Evolutionary conservation across 2,329 filamentous ascomycete genomes (phyloP), one percentile per base, ranked within the genome.

Genomic region (Talaromyces sp.): DNA sequence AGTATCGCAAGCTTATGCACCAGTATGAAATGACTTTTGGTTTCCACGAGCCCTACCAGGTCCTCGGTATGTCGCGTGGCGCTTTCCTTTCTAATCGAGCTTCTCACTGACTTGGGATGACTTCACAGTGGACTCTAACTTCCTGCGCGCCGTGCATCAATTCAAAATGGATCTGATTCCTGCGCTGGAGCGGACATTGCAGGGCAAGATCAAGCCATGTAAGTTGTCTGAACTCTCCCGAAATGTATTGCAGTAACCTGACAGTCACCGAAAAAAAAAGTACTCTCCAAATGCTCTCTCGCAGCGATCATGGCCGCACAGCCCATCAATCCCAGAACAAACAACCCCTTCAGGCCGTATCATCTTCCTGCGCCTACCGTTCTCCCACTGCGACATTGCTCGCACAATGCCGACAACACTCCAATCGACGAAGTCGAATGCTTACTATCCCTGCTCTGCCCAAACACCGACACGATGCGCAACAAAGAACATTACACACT

Each of bases 1-100:
- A 89, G 70, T 92, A 92, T 75, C 86, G 88, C 73, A 97, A 97
- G 87, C 87, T 97, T 71, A 96, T 99, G 88, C 89, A 92, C 78
- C 89, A 94, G 73, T 96, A 93, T 83, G 87, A 88, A 72, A 84
- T 94, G 75, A 88, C 87, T 64, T 97, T 96, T 74, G 89, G 90
- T 64, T 97, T 97, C 76, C 91, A 93, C 68, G 90, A 95, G 78
- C 92, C 95, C 10, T 98, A 97, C 79, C 95, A 98, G 79, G 89
- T 96, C 57, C 81, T 96, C 51, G 82, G 87, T 89, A 64, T 52
- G 57, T 54, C 30, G 23, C 36, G 16, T 9, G 12, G 7, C 9
- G 33, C 10, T 23, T 12, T 23, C 10, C 4, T 28, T 30, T 18
- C 23, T 16, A 23, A n/a, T 42, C 16, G 79, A 62, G 80, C 71